Evolutionary conservation across 2,329 filamentous ascomycete species (phyloP).

Genomic region (Nannizzia gypsea): DNA sequence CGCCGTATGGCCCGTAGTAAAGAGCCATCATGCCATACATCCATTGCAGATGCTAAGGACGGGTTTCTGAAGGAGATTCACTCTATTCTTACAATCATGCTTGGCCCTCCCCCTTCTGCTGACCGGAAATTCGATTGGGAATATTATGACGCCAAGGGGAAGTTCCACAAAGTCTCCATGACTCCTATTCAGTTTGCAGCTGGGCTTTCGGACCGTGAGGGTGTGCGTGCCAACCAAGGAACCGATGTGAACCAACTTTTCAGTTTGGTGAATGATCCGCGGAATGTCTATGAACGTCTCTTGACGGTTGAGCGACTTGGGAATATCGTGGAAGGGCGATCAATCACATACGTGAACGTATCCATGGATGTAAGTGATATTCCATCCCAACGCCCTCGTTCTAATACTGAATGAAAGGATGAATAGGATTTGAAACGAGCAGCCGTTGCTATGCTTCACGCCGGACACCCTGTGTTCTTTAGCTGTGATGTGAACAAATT

Average conservation of each 20-base stretch:
- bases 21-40: slow-evolving; percentile 27
- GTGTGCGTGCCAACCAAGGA: slow-evolving; percentile 46
- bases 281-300: slow-evolving; percentile 59
- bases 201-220: slow-evolving; percentile 50
- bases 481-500: slow-evolving; percentile 80
- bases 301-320: slow-evolving; percentile 68
- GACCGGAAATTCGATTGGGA: slow-evolving; percentile 65
- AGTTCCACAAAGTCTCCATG: slow-evolving; percentile 49
- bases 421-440: slow-evolving; percentile 50
- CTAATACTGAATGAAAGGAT: slow-evolving; percentile 22
- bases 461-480: slow-evolving; percentile 75
- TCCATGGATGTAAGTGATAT: slow-evolving; percentile 42
- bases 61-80: slow-evolving; percentile 72
- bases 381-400: not conserved
- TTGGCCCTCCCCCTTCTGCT: slow-evolving; percentile 65
- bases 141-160: slow-evolving; percentile 58
- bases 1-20: slow-evolving; percentile 42
- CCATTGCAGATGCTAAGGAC: slow-evolving; percentile 47
- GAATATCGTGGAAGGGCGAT: slow-evolving; percentile 65
- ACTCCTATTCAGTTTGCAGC: slow-evolving; percentile 62
- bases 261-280: slow-evolving; percentile 74
- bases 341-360: slow-evolving; percentile 73
- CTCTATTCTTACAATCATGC: slow-evolving; percentile 65
- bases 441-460: slow-evolving; percentile 64
- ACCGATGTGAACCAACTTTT: slow-evolving; percentile 58